Evolutionary conservation across 257 asterid species (phyloP).

Genomic region (Leptodermis oblonga): DNA sequence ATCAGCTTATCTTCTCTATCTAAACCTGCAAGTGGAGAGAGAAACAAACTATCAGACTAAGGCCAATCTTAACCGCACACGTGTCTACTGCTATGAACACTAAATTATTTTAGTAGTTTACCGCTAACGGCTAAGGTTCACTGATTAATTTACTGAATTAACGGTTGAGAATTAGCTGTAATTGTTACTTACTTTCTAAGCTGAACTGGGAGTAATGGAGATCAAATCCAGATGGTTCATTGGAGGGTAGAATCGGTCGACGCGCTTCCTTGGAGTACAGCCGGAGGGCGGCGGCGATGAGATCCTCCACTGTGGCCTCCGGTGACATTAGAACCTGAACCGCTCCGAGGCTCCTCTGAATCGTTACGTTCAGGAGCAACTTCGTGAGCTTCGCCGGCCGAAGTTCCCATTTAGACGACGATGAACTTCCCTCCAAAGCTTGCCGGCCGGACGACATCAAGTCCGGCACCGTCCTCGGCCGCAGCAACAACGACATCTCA

Average conservation of each 20-base stretch:
- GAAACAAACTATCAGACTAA: neutral
- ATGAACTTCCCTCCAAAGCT: neutral
- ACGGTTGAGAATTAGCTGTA: conserved; percentile 16
- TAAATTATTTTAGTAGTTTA: neutral
- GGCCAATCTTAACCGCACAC: neutral
- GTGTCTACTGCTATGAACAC: neutral
- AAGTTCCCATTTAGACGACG: neutral
- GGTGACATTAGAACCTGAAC: conserved; percentile 64
- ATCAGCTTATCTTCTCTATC: conserved; percentile 53
- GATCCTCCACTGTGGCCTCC: conserved; percentile 69
- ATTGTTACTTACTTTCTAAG: conserved; percentile 55
- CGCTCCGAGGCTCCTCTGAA: conserved; percentile 80
- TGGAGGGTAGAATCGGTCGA: conserved; percentile 37
- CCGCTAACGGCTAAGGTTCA: neutral
- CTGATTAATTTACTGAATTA: neutral
- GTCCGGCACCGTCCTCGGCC: conserved; percentile 81
- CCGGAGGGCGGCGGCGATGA: conserved; percentile 58
- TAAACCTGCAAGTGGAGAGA: conserved; percentile 40
- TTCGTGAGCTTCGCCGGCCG: conserved; percentile 49
- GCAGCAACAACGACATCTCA: conserved; percentile 27
- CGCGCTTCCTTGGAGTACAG: conserved; percentile 75
- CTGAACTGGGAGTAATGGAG: conserved; percentile 95
- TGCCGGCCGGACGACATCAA: conserved; percentile 25
- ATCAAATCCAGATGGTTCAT: conserved; percentile 41
- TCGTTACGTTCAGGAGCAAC: conserved; percentile 66